Evolutionary conservation across 768 basidiomycete genomes (phyloP).

Genomic region (Russula ochroleuca): DNA sequence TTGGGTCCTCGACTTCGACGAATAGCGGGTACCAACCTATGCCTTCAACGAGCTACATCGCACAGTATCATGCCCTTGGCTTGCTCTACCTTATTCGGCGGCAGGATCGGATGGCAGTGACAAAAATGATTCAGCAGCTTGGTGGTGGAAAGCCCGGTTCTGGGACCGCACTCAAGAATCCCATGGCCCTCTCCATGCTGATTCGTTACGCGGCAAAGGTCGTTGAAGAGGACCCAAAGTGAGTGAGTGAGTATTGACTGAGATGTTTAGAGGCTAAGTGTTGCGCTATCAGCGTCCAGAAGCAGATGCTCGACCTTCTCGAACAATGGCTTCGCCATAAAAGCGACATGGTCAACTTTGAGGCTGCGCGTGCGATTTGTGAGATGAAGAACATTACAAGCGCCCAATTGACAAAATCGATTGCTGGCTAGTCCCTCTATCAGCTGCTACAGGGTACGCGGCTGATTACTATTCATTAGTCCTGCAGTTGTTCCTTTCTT

Average conservation of each 20-base stretch:
- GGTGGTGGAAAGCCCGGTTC: constrained; percentile 83
- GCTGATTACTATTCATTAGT: constrained; percentile 45
- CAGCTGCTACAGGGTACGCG: background rate
- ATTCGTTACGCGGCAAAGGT: constrained; percentile 98
- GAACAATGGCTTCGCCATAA: constrained; percentile 97
- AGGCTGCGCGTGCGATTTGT: constrained; percentile 95
- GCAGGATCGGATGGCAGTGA: constrained; percentile 98
- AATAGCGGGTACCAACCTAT: constrained; percentile 69
- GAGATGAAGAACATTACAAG: constrained; percentile 85
- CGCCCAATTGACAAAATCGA: constrained; percentile 77
- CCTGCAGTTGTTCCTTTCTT: constrained; percentile 91
- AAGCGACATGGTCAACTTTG: constrained; percentile 99
- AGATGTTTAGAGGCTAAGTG: constrained; percentile 10
- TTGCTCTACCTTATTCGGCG: constrained; percentile 91
- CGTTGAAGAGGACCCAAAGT: constrained; percentile 99
- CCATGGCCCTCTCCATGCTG: constrained; percentile 97
- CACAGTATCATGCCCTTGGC: constrained; percentile 96
- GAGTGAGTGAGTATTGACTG: constrained; percentile 55
- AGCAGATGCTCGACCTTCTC: constrained; percentile 87
- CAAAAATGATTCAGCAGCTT: constrained; percentile 98
- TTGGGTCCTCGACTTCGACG: constrained; percentile 47
- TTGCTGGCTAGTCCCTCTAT: constrained; percentile 60
- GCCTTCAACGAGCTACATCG: constrained; percentile 85
- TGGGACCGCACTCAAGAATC: constrained; percentile 83
- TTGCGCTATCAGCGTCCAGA: constrained; percentile 61